These are phyloP conservation scores for Zygosaccharomyces sapae DNA, from an alignment of 1,139 yeast genomes.

Conservation along the genomic window DNA sequence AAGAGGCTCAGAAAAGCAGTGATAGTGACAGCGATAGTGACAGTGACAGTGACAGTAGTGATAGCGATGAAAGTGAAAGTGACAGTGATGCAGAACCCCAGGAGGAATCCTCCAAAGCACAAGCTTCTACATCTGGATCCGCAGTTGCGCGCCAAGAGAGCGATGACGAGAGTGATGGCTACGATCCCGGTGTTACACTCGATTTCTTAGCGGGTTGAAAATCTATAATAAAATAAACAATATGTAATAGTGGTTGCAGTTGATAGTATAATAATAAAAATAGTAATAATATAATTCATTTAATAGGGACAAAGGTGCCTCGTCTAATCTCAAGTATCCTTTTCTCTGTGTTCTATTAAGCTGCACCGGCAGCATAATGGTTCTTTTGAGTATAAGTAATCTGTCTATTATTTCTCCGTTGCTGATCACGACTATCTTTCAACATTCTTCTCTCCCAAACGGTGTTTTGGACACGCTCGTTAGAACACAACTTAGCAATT, in stretches of 20 bases:
- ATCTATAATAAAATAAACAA: neutral
- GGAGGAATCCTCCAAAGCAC: constrained; percentile 12
- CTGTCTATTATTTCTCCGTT: constrained; percentile 52
- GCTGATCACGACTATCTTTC: constrained; percentile 14
- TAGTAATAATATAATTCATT: neutral
- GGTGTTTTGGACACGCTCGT: constrained; percentile 54
- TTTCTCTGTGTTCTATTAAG: constrained; percentile 20
- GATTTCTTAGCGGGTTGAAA: constrained; percentile 23
- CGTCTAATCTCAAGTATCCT: neutral
- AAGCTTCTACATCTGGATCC: neutral
- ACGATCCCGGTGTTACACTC: constrained; percentile 28
- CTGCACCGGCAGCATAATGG: constrained; percentile 42
- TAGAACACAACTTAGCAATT: constrained; percentile 66
- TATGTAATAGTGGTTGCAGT: neutral
- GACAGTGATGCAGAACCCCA: constrained; percentile 12
- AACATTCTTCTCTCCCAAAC: constrained; percentile 66
- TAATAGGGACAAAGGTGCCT: neutral
- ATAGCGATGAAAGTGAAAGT: constrained; percentile 1
- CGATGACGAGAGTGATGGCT: constrained; percentile 24
- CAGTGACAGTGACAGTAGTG: neutral
- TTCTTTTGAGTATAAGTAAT: constrained; percentile 42
- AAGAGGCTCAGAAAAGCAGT: constrained; percentile 1
- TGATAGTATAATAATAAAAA: neutral
- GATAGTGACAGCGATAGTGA: neutral
- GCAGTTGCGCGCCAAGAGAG: neutral